Conservation (phyloP, 2,329 filamentous ascomycete species). For the Exophiala bonariae region DNA sequence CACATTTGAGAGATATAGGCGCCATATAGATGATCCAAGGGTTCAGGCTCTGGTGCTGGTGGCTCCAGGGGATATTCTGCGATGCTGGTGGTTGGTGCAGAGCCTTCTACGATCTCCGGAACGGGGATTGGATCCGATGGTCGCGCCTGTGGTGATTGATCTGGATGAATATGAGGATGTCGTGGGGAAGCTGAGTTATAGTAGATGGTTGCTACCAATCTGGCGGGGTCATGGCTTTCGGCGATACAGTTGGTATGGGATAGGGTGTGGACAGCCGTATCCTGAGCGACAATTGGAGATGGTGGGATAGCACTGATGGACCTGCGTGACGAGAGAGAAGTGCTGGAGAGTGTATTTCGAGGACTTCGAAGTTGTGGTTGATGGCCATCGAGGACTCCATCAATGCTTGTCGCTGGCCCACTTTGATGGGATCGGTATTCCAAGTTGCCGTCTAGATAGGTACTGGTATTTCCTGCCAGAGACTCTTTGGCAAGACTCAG, state of each 20-base stretch:
- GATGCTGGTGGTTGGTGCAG: conserved; percentile 52
- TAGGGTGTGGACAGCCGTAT: conserved; percentile 49
- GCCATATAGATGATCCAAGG: conserved; percentile 56
- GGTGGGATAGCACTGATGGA: conserved; percentile 27
- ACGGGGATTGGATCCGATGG: conserved; percentile 41
- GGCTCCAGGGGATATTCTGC: conserved; percentile 56
- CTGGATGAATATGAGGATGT: conserved; percentile 49
- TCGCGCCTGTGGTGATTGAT: conserved; percentile 39
- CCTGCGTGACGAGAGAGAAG: conserved; percentile 25
- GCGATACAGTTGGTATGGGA: conserved; percentile 43
- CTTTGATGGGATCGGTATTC: conserved; percentile 39
- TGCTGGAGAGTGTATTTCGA: conserved; percentile 19
- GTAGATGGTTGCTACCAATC: conserved; percentile 50
- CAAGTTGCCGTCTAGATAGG: conserved; percentile 48
- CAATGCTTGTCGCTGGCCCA: conserved; percentile 27
- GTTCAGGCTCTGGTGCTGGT: conserved; percentile 54
- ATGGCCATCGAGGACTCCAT: conserved; percentile 26
- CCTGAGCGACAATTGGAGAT: conserved; percentile 35
- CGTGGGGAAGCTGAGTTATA: conserved; percentile 46
- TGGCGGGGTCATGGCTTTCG: conserved; percentile 40
- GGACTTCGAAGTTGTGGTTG: conserved; percentile 15
- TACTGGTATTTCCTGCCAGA: conserved; percentile 42
- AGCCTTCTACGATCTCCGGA: conserved; percentile 44
- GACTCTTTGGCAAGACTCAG: conserved; percentile 44
- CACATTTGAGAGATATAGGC: conserved; percentile 56